Evolutionary conservation across 2,329 filamentous ascomycete genomes (phyloP).

Genomic region (Phaeoacremonium minimum): DNA sequence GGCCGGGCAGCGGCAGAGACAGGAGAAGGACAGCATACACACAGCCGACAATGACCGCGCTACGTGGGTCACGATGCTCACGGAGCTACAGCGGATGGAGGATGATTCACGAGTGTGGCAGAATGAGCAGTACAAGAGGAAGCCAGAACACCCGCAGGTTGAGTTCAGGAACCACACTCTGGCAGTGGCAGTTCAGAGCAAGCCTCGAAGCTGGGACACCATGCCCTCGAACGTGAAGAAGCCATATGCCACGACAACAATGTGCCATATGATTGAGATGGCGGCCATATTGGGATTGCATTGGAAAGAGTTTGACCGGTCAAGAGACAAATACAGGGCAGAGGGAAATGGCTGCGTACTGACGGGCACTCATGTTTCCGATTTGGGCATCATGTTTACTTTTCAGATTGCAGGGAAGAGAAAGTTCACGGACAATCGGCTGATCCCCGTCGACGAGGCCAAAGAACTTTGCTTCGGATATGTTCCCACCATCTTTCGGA

Average conservation of each 20-base stretch:
- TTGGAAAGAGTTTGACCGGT: constrained; percentile 55
- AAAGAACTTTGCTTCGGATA: constrained; percentile 54
- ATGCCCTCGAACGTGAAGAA: constrained; percentile 43
- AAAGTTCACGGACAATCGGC: constrained; percentile 41
- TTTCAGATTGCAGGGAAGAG: constrained; percentile 47
- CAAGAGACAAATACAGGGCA: constrained; percentile 44
- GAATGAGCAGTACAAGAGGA: constrained; percentile 16
- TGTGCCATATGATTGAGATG: constrained; percentile 51
- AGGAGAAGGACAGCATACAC: constrained; percentile 33
- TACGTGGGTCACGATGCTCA: constrained; percentile 49
- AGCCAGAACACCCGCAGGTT: constrained; percentile 17
- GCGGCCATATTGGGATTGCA: constrained; percentile 50
- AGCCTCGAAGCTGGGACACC: constrained; percentile 44
- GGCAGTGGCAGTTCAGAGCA: constrained; percentile 38
- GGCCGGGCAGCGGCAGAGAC: constrained; percentile 4
- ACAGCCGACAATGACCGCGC: constrained; percentile 54
- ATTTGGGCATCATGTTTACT: constrained; percentile 50
- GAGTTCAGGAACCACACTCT: constrained; percentile 30
- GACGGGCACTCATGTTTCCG: constrained; percentile 37
- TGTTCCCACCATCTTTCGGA: constrained; percentile 49
- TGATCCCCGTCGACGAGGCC: constrained; percentile 47
- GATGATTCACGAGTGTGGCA: constrained; percentile 42
- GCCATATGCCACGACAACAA: constrained; percentile 50
- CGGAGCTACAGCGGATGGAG: constrained; percentile 46
- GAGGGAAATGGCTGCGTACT: constrained; percentile 52